These are phyloP conservation scores for Aspergillus affinis DNA, from an alignment of 495 filamentous ascomycete genomes.

Conservation along the genomic window DNA sequence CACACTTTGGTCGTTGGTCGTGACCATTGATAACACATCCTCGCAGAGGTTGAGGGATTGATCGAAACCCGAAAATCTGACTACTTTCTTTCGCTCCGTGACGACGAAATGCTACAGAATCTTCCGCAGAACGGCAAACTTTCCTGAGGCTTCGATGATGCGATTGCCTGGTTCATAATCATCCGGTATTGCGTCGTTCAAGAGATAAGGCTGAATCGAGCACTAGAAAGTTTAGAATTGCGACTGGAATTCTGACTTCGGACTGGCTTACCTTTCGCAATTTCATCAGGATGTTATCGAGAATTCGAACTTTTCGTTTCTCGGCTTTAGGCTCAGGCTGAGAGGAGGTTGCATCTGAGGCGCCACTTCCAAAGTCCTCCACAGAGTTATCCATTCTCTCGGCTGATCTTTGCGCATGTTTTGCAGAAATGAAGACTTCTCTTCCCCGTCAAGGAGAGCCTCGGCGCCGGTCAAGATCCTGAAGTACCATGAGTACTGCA, in stretches of 20 bases:
- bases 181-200: constrained; percentile 23
- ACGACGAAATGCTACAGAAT: constrained; percentile 57
- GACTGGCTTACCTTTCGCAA: constrained; percentile 48
- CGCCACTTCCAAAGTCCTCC: background rate
- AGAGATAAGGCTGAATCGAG: constrained; percentile 62
- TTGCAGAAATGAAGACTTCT: background rate
- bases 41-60: constrained; percentile 60
- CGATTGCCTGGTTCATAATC: constrained; percentile 31
- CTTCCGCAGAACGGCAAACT: constrained; percentile 65
- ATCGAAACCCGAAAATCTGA: constrained; percentile 65
- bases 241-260: background rate
- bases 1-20: constrained; percentile 45
- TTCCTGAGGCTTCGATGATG: constrained; percentile 57
- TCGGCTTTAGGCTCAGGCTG: background rate
- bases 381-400: background rate
- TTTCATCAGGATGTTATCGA: constrained; percentile 59
- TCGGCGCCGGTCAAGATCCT: constrained; percentile 58
- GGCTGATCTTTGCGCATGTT: background rate
- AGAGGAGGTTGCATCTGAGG: background rate
- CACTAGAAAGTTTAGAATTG: constrained; percentile 27
- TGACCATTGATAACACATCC: constrained; percentile 52
- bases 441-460: background rate
- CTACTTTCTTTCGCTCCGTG: constrained; percentile 56
- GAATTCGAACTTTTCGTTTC: constrained; percentile 7
- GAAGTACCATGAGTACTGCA: constrained; percentile 63